Base-by-base conservation (phyloP, 1,139 yeast genomes). In the Yamadazyma diddensiae region DNA sequence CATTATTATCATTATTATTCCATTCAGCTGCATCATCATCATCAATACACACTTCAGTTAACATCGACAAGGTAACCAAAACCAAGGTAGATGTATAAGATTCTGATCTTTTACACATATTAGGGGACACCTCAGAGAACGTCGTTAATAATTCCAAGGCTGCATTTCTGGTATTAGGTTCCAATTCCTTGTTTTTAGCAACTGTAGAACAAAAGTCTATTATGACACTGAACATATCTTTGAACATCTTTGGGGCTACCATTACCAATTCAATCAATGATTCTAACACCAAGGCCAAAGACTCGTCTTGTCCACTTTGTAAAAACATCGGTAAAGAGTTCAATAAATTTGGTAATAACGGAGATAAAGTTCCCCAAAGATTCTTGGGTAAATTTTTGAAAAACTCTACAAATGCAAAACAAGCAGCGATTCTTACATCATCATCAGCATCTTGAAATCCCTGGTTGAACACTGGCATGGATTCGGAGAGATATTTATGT, bases 191-290 rank as follows among this genome's bases (percentile, higher is more conserved):
- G 58, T 87, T 82, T 52, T 85, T 85, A 31, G 90, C 76, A 20
- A 92, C 92, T 18, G 80, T 77, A 11, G 88, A 73, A 49, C 94
- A 80, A 53, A 92, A 92, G 41, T 85, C 86, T 35, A 90, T 77
- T 31, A 92, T 80, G 16, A 87, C 82, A 31, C 84, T 80, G 57
- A 92, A 90, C 85, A 90, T 85, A 31, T 86, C 87, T 50, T 77
- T 79, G 65, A 92, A 92, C 79, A 92, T 77, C 53, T 90, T 92
- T 33, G 98, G 98, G 8, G 97, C 97, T 42, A 90, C 65, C 46
- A 84, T 94, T 7, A 90, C 96, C 41, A 92, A 72, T 49, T 92
- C 97, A 39, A 90, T 87, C 47, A 92, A 70, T 8, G 90, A 74
- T 57, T 87, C 96, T 43, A 92, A 73, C n/a, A 90, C 95, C 5